Evolutionary conservation across 345 rosid species (phyloP).

Genomic region (Pistacia vera): DNA sequence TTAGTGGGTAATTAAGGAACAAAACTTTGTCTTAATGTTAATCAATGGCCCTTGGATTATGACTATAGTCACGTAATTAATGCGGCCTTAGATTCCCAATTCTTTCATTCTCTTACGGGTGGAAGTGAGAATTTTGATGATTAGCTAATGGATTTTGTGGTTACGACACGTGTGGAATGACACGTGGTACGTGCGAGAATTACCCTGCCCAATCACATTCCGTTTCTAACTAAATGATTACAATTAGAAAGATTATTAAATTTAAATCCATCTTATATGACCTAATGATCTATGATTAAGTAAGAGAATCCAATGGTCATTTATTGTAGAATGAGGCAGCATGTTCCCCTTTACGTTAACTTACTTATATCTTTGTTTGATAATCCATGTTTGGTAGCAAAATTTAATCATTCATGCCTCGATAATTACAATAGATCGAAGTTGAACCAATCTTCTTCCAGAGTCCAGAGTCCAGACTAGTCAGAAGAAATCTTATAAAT

Average conservation of each 20-base stretch:
- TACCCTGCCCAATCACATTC: not conserved
- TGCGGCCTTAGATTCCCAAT: constrained; percentile 26
- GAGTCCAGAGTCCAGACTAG: not conserved
- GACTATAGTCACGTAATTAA: constrained; percentile 11
- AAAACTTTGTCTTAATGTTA: constrained; percentile 16
- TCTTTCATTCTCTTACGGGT: constrained; percentile 17
- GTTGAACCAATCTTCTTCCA: constrained; percentile 13
- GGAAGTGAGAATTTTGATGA: constrained; percentile 19
- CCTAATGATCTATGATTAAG: too few species aligned
- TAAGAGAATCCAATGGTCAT: not conserved
- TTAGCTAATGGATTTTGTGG: constrained; percentile 8
- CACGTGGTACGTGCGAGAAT: constrained; percentile 14
- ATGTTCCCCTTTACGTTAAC: not conserved
- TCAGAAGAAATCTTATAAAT: not conserved
- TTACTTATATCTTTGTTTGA: constrained; percentile 4
- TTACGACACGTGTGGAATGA: constrained; percentile 15
- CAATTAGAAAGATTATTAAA: too few species aligned
- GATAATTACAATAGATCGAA: constrained; percentile 9
- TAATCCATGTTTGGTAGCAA: constrained; percentile 1
- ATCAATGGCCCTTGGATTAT: constrained; percentile 27
- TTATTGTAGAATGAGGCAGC: constrained; percentile 2
- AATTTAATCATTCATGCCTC: not conserved
- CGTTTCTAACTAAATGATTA: not conserved
- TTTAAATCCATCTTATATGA: too few species aligned
- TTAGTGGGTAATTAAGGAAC: constrained; percentile 3